phyloP scores from a whole-genome alignment of 2,329 filamentous ascomycete species.

The Aureobasidium melanogenum region DNA sequence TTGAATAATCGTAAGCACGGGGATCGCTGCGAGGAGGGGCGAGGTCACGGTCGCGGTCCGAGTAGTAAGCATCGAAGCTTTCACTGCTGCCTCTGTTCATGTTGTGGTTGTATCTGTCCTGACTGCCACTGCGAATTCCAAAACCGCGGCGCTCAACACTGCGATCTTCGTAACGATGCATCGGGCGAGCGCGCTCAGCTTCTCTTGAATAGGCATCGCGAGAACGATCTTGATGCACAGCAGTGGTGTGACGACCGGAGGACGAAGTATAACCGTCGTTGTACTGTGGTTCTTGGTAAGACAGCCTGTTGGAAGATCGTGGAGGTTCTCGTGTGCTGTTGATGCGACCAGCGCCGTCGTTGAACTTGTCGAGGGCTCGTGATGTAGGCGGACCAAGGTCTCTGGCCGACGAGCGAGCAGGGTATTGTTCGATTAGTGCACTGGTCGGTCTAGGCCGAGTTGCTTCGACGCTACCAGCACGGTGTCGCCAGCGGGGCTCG shows the following conservation, averaged over 20 bases:
- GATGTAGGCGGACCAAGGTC: conserved; percentile 52
- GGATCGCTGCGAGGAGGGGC: conserved; percentile 14
- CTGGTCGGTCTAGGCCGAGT: conserved; percentile 36
- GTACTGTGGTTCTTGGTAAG: conserved; percentile 22
- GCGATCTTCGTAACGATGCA: conserved; percentile 29
- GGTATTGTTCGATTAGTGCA: conserved; percentile 29
- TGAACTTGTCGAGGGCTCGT: conserved; percentile 62
- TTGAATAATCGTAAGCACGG: conserved; percentile 20
- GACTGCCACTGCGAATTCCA: conserved; percentile 31
- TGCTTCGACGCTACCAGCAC: conserved; percentile 37
- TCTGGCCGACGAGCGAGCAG: conserved; percentile 25
- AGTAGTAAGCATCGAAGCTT: conserved; percentile 30
- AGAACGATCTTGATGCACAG: conserved; percentile 41
- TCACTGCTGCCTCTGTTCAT: conserved; percentile 30
- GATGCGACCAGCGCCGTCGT: conserved; percentile 36
- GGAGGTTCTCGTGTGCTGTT: conserved; percentile 39
- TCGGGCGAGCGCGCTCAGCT: conserved; percentile 23
- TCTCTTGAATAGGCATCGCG: conserved; percentile 35
- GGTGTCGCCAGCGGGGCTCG: conserved; percentile 36
- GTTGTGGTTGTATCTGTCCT: conserved; percentile 20
- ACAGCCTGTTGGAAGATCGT: conserved; percentile 1
- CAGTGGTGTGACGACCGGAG: conserved; percentile 35
- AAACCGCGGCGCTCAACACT: conserved; percentile 40
- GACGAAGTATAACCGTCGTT: conserved; percentile 16
- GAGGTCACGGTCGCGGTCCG: conserved; percentile 15